Evolutionary conservation across 371 early-diverging fungal genomes (phyloP).

Genomic region (Funneliformis caledonium): DNA sequence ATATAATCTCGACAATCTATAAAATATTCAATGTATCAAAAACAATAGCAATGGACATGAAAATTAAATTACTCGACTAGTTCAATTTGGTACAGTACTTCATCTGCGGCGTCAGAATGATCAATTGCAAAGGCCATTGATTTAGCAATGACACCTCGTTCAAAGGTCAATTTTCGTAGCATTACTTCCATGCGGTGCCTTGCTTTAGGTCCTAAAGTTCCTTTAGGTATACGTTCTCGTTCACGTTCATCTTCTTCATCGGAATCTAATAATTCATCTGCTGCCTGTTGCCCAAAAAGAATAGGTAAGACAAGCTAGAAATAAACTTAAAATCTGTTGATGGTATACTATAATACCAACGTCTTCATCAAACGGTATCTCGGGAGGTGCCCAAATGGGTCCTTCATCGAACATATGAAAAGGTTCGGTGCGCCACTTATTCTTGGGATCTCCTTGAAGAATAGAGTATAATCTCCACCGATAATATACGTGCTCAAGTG

Average conservation of each 20-base stretch:
- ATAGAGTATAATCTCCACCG: conserved; percentile 91
- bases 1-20: conserved; percentile 71
- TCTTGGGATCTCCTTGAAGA: conserved; percentile 81
- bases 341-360: conserved; percentile 45
- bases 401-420: conserved; percentile 90
- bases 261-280: conserved; percentile 48
- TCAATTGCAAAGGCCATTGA: conserved; percentile 90
- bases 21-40: conserved; percentile 7
- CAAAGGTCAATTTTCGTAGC: conserved; percentile 57
- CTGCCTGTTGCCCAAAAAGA: conserved; percentile 47
- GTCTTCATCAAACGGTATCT: conserved; percentile 73
- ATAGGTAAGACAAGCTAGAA: background rate
- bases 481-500: conserved; percentile 86
- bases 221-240: conserved; percentile 56
- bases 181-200: conserved; percentile 62
- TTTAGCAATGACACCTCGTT: conserved; percentile 72
- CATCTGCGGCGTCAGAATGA: conserved; percentile 82
- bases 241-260: conserved; percentile 61
- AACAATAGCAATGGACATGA: background rate
- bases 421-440: conserved; percentile 76
- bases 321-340: background rate
- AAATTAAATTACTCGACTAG: background rate
- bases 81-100: conserved; percentile 49
- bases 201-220: conserved; percentile 64
- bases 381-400: conserved; percentile 87